Evolutionary conservation across 257 asterid genomes (phyloP).

Genomic region (Solanum raphanifolium): DNA sequence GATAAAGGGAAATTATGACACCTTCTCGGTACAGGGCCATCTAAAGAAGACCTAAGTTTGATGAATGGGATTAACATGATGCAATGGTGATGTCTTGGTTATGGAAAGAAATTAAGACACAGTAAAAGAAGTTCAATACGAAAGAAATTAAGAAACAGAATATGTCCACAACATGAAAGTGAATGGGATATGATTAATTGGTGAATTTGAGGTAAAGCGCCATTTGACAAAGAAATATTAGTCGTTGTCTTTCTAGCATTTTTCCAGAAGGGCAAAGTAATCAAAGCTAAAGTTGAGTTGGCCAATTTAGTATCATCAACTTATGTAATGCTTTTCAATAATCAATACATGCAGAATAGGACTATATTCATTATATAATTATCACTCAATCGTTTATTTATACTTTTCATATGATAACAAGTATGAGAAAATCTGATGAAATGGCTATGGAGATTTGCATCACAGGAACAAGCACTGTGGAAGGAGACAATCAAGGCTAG

Average conservation of each 20-base stretch:
- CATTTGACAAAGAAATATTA: not conserved
- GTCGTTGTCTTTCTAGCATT: not conserved
- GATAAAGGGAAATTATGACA: not conserved
- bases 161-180: not conserved
- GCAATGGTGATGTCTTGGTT: not conserved
- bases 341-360: not conserved
- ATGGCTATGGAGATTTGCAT: no score
- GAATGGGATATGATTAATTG: not conserved
- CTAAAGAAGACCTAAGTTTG: not conserved
- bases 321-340: not conserved
- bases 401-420: not conserved
- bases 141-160: not conserved
- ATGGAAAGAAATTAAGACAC: not conserved
- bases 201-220: not conserved
- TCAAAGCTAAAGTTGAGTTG: not conserved
- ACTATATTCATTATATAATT: not conserved
- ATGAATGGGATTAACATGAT: not conserved
- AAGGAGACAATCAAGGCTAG: no score
- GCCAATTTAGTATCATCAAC: not conserved
- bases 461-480: no score
- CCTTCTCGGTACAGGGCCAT: not conserved
- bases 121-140: not conserved
- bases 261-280: not conserved
- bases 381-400: not conserved
- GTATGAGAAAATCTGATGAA: not conserved